Evolutionary conservation across 805 yeast genomes (phyloP), one percentile per base, ranked within the genome.

Genomic region (Pichia heedii): DNA sequence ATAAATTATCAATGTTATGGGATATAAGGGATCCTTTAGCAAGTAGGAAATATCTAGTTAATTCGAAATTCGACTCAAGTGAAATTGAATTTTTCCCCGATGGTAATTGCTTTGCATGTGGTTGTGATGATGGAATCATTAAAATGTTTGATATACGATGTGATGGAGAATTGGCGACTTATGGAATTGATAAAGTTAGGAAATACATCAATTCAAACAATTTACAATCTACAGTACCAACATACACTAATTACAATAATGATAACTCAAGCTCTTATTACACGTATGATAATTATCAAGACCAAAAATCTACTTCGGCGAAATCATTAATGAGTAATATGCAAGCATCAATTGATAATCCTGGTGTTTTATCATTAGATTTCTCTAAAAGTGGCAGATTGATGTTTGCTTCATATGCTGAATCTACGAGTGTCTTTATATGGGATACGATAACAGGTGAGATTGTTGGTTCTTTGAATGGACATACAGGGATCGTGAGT

Each of bases 381-480:
- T 79, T 82, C 53, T 80, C 94, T 38, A 64, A 62, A 9, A 78
- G 88, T 30, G 95, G 95, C 0, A 63, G 96, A 37, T 59, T 86
- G 21, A 62, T 87, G 66, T 83, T 81, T 58, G 73, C 79, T 2
- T 81, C 90, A 41, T 84, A 84, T 57, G 76, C 87, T 0, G 93
- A 87, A 45, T 71, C 74, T 43, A 40, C 53, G 9, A 83, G 84
- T 2, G 80, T 90, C 52, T 63, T 81, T 18, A 70, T 83, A 3
- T 84, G 95, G 93, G 97, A 88, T 58, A 64, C 75, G 1, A 63
- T 88, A 16, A 77, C 74, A 44, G 78, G 77, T 13, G 78, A 76
- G 43, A 63, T 82, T 15, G 75, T 85, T 7, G 88, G 86, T 1
- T 67, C 73, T 18, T 56, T 86, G 41, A 79, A 77, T 24, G 85